phyloP scores from a whole-genome alignment of 2,329 filamentous ascomycete genomes.

The Arachnomyces sp. region DNA sequence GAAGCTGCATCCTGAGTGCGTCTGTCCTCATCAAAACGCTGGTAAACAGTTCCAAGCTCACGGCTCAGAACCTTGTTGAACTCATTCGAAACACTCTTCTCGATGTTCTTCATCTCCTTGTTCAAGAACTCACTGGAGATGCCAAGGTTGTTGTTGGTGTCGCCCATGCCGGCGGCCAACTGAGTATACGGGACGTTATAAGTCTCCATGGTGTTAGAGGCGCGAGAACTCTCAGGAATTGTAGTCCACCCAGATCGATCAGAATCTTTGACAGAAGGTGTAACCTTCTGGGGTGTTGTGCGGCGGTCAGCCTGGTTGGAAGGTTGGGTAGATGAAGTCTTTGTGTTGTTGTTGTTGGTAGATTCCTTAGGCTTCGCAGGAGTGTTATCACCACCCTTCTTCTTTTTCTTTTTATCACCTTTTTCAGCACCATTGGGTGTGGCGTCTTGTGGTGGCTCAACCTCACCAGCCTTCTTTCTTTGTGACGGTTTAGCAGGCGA shows the following conservation, averaged over 20 bases:
- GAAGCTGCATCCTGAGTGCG: conserved; percentile 56
- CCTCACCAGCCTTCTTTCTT: conserved; percentile 36
- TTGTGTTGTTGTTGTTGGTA: conserved; percentile 7
- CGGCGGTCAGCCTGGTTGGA: conserved; percentile 8
- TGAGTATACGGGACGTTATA: neutral
- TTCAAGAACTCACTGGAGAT: conserved; percentile 52
- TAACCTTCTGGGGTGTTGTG: too few species aligned
- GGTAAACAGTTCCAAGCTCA: conserved; percentile 51
- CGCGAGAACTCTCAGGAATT: too few species aligned
- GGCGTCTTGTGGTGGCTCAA: conserved; percentile 22
- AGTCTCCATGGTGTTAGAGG: neutral
- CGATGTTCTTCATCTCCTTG: conserved; percentile 53
- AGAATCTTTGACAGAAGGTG: too few species aligned
- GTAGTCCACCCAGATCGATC: too few species aligned
- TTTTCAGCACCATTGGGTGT: conserved; percentile 42
- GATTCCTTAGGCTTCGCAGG: conserved; percentile 40
- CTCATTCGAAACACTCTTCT: conserved; percentile 40
- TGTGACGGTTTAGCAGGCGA: conserved; percentile 34
- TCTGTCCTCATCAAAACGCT: conserved; percentile 62
- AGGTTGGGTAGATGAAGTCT: conserved; percentile 7
- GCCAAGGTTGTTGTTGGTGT: conserved; percentile 21
- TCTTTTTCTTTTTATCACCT: conserved; percentile 66
- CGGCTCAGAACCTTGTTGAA: conserved; percentile 41
- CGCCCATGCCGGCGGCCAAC: neutral
- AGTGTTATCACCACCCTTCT: conserved; percentile 38